Percentiles rank a stretch among this genome's conserved stretches.
phyloP scores from a whole-genome alignment of 2,329 filamentous ascomycete genomes.

The Cladosporium sp. region DNA sequence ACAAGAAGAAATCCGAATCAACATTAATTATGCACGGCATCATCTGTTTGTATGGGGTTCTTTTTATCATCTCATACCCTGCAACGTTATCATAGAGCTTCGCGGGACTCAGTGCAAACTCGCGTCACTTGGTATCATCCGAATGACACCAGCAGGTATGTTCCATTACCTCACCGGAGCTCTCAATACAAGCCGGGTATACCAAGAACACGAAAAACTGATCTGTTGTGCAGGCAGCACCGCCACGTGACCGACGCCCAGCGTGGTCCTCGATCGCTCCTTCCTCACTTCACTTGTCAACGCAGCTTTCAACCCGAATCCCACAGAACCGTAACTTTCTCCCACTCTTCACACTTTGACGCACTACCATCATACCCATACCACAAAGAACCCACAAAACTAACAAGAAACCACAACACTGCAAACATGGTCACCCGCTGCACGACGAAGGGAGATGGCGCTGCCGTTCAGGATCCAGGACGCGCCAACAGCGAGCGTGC shows the following conservation, averaged over 20 bases:
- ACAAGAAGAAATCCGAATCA: background rate
- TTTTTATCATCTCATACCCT: background rate
- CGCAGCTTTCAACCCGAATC: background rate
- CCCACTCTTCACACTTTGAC: background rate
- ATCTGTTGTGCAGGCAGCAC: background rate
- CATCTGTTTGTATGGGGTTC: background rate
- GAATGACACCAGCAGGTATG: background rate
- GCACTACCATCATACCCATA: background rate
- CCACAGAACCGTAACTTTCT: background rate
- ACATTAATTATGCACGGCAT: background rate
- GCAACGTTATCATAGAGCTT: background rate
- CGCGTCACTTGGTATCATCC: background rate
- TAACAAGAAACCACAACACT: background rate
- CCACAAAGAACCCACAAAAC: background rate
- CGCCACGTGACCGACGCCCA: slow-evolving; percentile 2
- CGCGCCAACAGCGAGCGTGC: background rate
- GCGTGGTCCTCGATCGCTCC: background rate
- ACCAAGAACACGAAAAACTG: background rate
- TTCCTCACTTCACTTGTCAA: background rate
- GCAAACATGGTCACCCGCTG: background rate
- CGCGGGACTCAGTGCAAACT: background rate
- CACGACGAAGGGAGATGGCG: background rate
- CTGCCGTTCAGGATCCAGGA: background rate
- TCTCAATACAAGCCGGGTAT: background rate
- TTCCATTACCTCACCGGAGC: background rate